phyloP scores from a whole-genome alignment of 805 yeast genomes.

The Lachancea fermentati region DNA sequence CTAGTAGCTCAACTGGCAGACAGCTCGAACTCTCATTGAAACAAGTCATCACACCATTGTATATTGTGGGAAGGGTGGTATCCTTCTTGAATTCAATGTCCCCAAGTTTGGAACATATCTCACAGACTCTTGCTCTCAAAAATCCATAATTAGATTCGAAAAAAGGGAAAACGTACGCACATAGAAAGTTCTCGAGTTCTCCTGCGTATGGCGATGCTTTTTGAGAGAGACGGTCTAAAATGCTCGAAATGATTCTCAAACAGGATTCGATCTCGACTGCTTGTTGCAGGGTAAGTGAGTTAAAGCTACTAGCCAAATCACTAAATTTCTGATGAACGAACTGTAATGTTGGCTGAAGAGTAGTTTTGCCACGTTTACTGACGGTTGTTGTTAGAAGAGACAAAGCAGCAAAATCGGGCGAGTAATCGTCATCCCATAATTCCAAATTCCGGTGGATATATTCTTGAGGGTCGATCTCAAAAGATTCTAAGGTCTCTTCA shows the following conservation, averaged over 20 bases:
- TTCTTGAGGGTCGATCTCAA: conserved; percentile 84
- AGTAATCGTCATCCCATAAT: conserved; percentile 51
- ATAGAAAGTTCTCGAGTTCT: conserved; percentile 67
- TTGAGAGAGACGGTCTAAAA: conserved; percentile 52
- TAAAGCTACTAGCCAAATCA: conserved; percentile 13
- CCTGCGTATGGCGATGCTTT: conserved; percentile 51
- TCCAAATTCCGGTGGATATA: conserved; percentile 72
- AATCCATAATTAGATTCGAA: conserved; percentile 58
- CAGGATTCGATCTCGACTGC: conserved; percentile 75
- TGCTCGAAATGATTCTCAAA: conserved; percentile 69
- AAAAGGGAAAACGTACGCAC: conserved; percentile 63
- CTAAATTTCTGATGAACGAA: conserved; percentile 50
- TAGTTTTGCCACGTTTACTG: conserved; percentile 54
- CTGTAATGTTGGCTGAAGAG: conserved; percentile 54
- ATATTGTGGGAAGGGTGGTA: conserved; percentile 34
- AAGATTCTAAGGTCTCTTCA: conserved; percentile 61
- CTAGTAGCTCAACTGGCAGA: conserved; percentile 76
- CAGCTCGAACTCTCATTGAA: conserved; percentile 40
- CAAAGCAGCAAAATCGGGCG: conserved; percentile 78
- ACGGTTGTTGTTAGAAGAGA: conserved; percentile 68
- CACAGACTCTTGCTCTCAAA: conserved; percentile 70
- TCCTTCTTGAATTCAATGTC: conserved; percentile 46
- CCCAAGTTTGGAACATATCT: conserved; percentile 59
- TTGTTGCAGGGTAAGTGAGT: conserved; percentile 36
- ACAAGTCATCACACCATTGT: conserved; percentile 41